These are phyloP conservation scores for Fusarium sp. DNA, from an alignment of 2,329 filamentous ascomycete genomes.

Conservation along the genomic window DNA sequence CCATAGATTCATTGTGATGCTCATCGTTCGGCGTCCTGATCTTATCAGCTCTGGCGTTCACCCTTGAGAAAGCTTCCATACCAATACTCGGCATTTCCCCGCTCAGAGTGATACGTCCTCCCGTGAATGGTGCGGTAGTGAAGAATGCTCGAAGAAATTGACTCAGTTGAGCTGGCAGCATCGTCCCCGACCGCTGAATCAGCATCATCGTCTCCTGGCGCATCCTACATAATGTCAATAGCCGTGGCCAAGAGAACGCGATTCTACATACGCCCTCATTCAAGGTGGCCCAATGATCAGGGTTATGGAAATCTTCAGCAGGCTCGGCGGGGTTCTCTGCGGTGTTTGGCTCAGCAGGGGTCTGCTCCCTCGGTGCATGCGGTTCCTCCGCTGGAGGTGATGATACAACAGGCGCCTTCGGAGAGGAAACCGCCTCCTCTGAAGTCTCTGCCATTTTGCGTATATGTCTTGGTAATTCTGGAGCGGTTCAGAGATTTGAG, in stretches of 20 bases:
- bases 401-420: fast-evolving
- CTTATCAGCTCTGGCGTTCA: too few relatives aligned
- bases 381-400: not conserved
- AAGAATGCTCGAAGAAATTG: slow-evolving; percentile 36
- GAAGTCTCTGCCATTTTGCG: not conserved
- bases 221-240: not conserved
- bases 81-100: slow-evolving; percentile 39
- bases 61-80: too few relatives aligned
- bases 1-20: slow-evolving; percentile 35
- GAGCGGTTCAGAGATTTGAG: fast-evolving
- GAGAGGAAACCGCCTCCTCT: not conserved
- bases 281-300: slow-evolving; percentile 7
- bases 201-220: not conserved
- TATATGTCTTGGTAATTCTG: fast-evolving
- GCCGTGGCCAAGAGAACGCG: fast-evolving
- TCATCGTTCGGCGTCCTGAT: slow-evolving; percentile 35
- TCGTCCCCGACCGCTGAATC: slow-evolving; percentile 33
- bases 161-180: slow-evolving; percentile 31
- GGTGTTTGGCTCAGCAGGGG: not conserved
- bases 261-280: not conserved
- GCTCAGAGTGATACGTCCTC: slow-evolving; percentile 36
- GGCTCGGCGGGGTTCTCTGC: not conserved
- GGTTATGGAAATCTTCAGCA: slow-evolving; percentile 1
- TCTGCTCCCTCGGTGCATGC: not conserved
- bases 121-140: slow-evolving; percentile 36